Evolutionary conservation across 441 rosid genomes (phyloP).

Genomic region (Viola pubescens): DNA sequence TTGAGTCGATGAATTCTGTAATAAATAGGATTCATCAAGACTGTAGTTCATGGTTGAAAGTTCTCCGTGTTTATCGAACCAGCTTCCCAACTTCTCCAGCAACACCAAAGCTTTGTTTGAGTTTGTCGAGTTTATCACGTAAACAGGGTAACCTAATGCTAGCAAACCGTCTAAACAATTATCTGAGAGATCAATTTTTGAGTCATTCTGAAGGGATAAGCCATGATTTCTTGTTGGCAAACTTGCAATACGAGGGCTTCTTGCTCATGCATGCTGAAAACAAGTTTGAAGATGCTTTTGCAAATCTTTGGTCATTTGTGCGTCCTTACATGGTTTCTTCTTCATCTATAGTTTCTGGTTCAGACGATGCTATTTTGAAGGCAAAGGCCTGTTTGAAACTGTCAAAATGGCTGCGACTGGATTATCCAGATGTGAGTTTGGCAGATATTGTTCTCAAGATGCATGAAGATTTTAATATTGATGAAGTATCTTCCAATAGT

Average conservation of each 20-base stretch:
- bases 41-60: constrained; percentile 85
- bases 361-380: constrained; percentile 56
- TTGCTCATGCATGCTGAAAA: constrained; percentile 69
- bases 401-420: constrained; percentile 68
- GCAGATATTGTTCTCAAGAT: constrained; percentile 50
- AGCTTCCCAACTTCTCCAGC: constrained; percentile 58
- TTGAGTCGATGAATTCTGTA: constrained; percentile 52
- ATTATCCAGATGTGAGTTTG: constrained; percentile 40
- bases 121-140: constrained; percentile 74
- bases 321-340: constrained; percentile 60
- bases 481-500: constrained; percentile 30
- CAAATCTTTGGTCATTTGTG: constrained; percentile 79
- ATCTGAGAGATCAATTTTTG: constrained; percentile 45
- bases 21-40: constrained; percentile 60
- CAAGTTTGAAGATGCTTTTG: constrained; percentile 69
- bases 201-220: constrained; percentile 52
- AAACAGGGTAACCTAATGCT: constrained; percentile 74
- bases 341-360: constrained; percentile 36
- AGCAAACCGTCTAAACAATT: constrained; percentile 56
- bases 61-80: constrained; percentile 69
- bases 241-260: constrained; percentile 71
- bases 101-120: constrained; percentile 73
- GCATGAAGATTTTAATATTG: constrained; percentile 41
- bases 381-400: constrained; percentile 96
- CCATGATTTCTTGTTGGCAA: constrained; percentile 40